Evolutionary conservation across 2,329 filamentous ascomycete species (phyloP).

Genomic region (Penicillium sp.): DNA sequence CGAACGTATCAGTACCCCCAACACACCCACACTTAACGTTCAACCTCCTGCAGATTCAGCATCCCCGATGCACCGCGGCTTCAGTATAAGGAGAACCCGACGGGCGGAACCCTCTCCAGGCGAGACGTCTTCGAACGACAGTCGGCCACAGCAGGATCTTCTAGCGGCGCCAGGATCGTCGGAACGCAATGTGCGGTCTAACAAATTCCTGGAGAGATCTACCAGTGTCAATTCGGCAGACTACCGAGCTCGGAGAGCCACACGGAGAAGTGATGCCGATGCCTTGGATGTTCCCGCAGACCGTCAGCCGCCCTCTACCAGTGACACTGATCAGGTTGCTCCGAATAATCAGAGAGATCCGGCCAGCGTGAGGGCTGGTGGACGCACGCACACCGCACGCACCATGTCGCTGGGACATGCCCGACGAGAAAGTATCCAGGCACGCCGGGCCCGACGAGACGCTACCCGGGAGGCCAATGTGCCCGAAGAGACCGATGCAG

Average conservation of each 20-base stretch:
- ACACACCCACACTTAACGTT: conserved; percentile 75
- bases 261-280: conserved; percentile 55
- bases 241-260: conserved; percentile 62
- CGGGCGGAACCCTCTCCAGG: conserved; percentile 54
- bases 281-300: conserved; percentile 49
- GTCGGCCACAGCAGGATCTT: conserved; percentile 71
- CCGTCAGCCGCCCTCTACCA: conserved; percentile 69
- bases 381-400: conserved; percentile 64
- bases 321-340: conserved; percentile 73
- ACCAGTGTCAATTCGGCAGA: conserved; percentile 91
- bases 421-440: conserved; percentile 87
- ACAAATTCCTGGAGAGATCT: conserved; percentile 74
- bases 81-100: conserved; percentile 69
- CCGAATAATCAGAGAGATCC: conserved; percentile 47
- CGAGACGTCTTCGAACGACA: conserved; percentile 56
- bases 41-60: conserved; percentile 69
- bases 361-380: conserved; percentile 46
- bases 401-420: conserved; percentile 88
- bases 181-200: conserved; percentile 58
- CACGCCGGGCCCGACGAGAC: conserved; percentile 71
- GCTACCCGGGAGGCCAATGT: conserved; percentile 72
- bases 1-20: conserved; percentile 59
- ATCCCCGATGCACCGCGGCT: conserved; percentile 73
- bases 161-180: conserved; percentile 68
- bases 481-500: conserved; percentile 85